Conservation (phyloP, 768 basidiomycete species). For the Termitomyces sp. region DNA sequence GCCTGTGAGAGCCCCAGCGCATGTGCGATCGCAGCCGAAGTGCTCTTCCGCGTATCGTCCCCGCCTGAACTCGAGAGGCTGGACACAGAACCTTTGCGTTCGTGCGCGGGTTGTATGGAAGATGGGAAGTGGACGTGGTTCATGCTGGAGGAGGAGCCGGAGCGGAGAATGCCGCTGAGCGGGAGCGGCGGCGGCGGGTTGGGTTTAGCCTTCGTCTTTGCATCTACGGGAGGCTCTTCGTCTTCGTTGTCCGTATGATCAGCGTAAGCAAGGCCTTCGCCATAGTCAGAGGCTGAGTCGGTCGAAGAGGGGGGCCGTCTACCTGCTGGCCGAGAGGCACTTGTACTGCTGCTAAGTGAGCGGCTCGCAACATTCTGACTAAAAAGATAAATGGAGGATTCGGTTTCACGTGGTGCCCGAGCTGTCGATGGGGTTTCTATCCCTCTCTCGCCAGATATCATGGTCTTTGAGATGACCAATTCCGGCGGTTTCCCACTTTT, state of each 20-base stretch:
- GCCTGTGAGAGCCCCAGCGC: conserved; percentile 39
- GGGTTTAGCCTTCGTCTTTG: conserved; percentile 17
- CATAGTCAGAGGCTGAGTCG: conserved; percentile 38
- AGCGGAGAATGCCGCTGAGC: conserved; percentile 18
- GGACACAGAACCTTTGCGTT: conserved; percentile 8
- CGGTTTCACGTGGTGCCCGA: background rate
- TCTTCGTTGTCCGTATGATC: conserved; percentile 42
- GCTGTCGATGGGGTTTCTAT: conserved; percentile 16
- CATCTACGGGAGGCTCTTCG: conserved; percentile 20
- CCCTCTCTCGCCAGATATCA: conserved; percentile 2
- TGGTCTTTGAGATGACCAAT: conserved; percentile 14
- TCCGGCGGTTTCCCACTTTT: conserved; percentile 39
- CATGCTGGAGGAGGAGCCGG: conserved; percentile 16
- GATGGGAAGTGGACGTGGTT: conserved; percentile 18
- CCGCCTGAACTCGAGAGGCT: conserved; percentile 10
- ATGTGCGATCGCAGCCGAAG: conserved; percentile 34
- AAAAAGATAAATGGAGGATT: background rate
- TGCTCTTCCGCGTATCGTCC: conserved; percentile 19
- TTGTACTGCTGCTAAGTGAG: background rate
- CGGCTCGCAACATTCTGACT: background rate
- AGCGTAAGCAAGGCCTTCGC: conserved; percentile 42
- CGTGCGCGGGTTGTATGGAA: conserved; percentile 7
- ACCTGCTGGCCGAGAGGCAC: background rate
- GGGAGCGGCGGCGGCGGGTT: conserved; percentile 19
- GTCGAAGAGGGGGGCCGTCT: conserved; percentile 15